phyloP scores from a whole-genome alignment of 2,329 filamentous ascomycete species.

The Teratosphaeria destructans region DNA sequence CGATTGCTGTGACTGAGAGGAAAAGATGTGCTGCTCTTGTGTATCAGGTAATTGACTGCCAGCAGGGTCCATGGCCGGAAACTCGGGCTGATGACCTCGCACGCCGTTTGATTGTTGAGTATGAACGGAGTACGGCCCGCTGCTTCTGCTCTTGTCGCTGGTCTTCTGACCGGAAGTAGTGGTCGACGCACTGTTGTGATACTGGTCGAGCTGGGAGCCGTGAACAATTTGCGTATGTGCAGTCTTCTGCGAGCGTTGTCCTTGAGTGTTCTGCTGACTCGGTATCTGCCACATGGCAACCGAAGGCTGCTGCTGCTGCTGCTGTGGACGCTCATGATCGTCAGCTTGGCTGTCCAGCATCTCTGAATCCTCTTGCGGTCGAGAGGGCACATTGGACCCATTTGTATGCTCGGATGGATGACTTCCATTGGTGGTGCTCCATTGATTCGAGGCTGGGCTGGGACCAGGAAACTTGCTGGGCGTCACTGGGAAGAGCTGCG shows the following conservation, averaged over 20 bases:
- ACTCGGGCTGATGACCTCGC: slow-evolving; percentile 38
- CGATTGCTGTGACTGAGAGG: slow-evolving; percentile 21
- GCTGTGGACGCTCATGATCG: slow-evolving; percentile 9
- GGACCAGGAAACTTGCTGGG: slow-evolving; percentile 45
- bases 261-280: slow-evolving; percentile 33
- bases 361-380: slow-evolving; percentile 31
- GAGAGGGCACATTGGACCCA: slow-evolving; percentile 31
- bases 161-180: slow-evolving; percentile 75
- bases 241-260: slow-evolving; percentile 56
- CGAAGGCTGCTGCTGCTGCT: slow-evolving; percentile 24
- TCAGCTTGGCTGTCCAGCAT: slow-evolving; percentile 30
- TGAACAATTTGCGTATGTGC: slow-evolving; percentile 49
- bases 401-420: slow-evolving; percentile 28
- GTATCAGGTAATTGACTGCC: slow-evolving; percentile 56
- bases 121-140: slow-evolving; percentile 49
- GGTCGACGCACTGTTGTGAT: slow-evolving; percentile 79
- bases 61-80: slow-evolving; percentile 40
- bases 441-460: slow-evolving; percentile 49
- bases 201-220: slow-evolving; percentile 50
- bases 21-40: slow-evolving; percentile 35
- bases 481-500: slow-evolving; percentile 35
- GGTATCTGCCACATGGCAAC: slow-evolving; percentile 4
- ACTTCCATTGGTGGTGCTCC: slow-evolving; percentile 29
- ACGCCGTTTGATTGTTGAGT: slow-evolving; percentile 63
- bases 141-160: slow-evolving; percentile 55